These are phyloP conservation scores for Phytophthora hibernalis DNA, from an alignment of 352 stramenopile genomes.

Conservation along the genomic window DNA sequence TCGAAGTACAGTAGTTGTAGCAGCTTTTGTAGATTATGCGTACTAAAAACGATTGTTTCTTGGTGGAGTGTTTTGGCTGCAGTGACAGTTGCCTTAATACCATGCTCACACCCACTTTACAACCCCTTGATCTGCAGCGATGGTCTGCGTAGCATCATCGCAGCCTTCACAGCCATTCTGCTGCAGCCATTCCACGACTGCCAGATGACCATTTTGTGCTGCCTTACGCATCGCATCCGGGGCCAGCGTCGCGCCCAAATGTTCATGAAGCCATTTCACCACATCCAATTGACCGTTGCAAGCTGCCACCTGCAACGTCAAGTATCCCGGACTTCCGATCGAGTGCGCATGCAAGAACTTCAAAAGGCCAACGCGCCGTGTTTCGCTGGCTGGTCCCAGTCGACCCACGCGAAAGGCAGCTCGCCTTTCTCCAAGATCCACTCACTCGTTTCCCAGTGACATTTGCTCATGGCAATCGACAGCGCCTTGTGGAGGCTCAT, in stretches of 20 bases:
- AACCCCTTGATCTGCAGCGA: slow-evolving; percentile 20
- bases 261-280: slow-evolving; percentile 31
- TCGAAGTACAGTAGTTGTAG: too few species aligned
- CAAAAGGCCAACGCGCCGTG: slow-evolving; percentile 24
- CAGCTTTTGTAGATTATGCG: slow-evolving; percentile 38
- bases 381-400: slow-evolving; percentile 29
- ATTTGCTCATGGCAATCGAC: slow-evolving; percentile 19
- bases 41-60: slow-evolving; percentile 18
- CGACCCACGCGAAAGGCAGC: slow-evolving; percentile 25
- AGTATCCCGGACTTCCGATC: slow-evolving; percentile 22
- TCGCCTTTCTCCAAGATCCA: slow-evolving; percentile 34
- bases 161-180: slow-evolving; percentile 28
- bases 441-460: slow-evolving; percentile 23
- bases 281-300: slow-evolving; percentile 31
- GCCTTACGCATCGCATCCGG: slow-evolving; percentile 28
- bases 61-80: neutral
- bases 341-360: slow-evolving; percentile 26
- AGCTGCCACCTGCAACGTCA: slow-evolving; percentile 19
- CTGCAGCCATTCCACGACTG: slow-evolving; percentile 32
- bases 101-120: slow-evolving; percentile 31
- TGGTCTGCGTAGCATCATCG: slow-evolving; percentile 17
- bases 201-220: slow-evolving; percentile 29
- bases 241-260: slow-evolving; percentile 6
- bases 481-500: slow-evolving; percentile 12
- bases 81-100: slow-evolving; percentile 6